Base-by-base conservation (phyloP, 2,329 filamentous ascomycete genomes). In the Colletotrichum falcatum region DNA sequence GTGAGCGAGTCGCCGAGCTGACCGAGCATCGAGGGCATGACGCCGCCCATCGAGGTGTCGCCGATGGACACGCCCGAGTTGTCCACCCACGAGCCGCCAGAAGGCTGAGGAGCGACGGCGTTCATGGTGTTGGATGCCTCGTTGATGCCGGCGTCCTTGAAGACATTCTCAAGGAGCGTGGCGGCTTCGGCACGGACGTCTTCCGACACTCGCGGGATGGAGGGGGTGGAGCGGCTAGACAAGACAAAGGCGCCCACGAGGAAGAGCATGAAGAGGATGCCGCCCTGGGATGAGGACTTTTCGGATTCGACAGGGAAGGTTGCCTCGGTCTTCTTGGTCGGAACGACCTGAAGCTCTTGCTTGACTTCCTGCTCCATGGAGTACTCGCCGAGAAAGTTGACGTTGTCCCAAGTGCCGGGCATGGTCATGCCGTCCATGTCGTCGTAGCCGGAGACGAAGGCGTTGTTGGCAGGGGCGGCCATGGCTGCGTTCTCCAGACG, bases 191-290 rank as follows among this genome's bases (percentile, higher is more conserved):
- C 91, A 70, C 93, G 91, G 66, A 96, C 90, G 75, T 95, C 92
- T 66, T 95, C 92, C 44, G 94, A 92, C 78, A 95, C 91, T 66
- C 89, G 89, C 61, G 93, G 92, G 75, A 97, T 91, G 74, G 90
- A 89, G 48, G 91, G 89, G n/a, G 88, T 84, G 26, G 91, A 86
- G 75, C 90, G 90, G 82, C 95, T 97, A 39, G 95, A 98, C 72
- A 96, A 92, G 76, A 98, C 94, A 79, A 98, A 97, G 63, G 96
- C 96, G 78, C 96, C 96, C 74, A 97, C 95, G 65, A 99, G 92
- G 78, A 99, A 92, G 75, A 98, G 92, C 94, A 98, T 97, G 81
- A 95, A 92, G 80, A 98, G 87, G 76, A 98, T 83, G 77, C 94
- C 89, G 61, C 94, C 93, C 76, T 95, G 93, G 75, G 94, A 91